Evolutionary conservation across 192 early-diverging fungal genomes (phyloP).

Genomic region (Backusella tarrabulga): DNA sequence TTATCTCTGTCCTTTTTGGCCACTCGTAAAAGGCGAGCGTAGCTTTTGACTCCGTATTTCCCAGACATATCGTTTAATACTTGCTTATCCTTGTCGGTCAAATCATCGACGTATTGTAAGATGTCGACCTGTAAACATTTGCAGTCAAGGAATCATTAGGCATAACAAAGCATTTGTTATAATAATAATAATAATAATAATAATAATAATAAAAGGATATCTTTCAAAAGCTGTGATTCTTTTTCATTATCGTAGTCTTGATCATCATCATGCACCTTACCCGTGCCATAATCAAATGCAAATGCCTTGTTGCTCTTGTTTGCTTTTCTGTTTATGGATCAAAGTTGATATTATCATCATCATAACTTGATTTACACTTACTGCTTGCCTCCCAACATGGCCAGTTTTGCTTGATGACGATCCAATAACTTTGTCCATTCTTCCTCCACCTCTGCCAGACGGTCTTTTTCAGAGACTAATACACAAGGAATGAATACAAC

Average conservation of each 20-base stretch:
- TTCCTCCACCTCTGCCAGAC: conserved; percentile 45
- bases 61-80: conserved; percentile 44
- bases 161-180: not conserved
- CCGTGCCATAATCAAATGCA: conserved; percentile 36
- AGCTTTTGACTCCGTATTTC: conserved; percentile 45
- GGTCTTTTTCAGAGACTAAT: conserved; percentile 36
- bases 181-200: not conserved
- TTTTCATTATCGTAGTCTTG: conserved; percentile 9
- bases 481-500: no score
- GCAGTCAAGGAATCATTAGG: conserved; percentile 20
- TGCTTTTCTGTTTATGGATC: conserved; percentile 13
- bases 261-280: not conserved
- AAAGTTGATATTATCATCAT: not conserved
- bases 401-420: conserved; percentile 39
- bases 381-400: conserved; percentile 31
- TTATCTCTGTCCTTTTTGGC: conserved; percentile 41
- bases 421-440: conserved; percentile 55
- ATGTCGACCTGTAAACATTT: conserved; percentile 36
- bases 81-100: conserved; percentile 41
- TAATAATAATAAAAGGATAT: conserved; percentile 35
- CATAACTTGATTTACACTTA: not conserved
- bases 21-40: conserved; percentile 34
- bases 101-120: conserved; percentile 39
- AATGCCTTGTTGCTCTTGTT: conserved; percentile 7
- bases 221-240: conserved; percentile 32